Conservation (phyloP, 2,329 filamentous ascomycete species). For the Stylonectria norvegica region DNA sequence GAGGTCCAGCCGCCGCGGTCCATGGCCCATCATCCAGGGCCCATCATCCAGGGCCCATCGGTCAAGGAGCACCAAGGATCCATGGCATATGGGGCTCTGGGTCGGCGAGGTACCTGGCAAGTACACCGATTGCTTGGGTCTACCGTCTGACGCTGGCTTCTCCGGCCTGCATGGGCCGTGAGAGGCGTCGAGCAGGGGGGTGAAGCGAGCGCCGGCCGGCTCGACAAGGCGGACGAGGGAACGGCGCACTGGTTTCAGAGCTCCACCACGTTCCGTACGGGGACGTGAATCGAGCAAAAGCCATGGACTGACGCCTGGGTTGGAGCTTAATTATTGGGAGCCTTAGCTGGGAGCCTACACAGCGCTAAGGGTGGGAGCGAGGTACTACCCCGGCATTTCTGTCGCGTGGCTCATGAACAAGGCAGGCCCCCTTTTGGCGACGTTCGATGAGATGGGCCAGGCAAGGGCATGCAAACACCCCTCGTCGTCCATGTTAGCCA, state of each 20-base stretch:
- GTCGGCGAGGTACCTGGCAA: conserved; percentile 19
- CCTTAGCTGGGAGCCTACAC: conserved; percentile 14
- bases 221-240: conserved; percentile 12
- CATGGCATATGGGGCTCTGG: conserved; percentile 2
- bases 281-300: conserved; percentile 25
- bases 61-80: no score
- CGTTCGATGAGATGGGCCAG: conserved; percentile 3
- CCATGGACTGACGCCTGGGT: conserved; percentile 27
- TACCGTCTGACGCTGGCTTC: conserved; percentile 9
- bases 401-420: conserved; percentile 22
- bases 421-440: conserved; percentile 2
- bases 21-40: no score
- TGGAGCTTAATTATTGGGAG: conserved; percentile 31
- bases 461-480: background rate
- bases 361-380: conserved; percentile 9
- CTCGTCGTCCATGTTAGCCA: conserved; percentile 1
- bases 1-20: conserved; percentile 14
- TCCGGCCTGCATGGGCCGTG: conserved; percentile 15
- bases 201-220: conserved; percentile 2
- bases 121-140: conserved; percentile 23
- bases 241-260: background rate
- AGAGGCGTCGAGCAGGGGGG: conserved; percentile 7
- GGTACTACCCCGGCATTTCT: conserved; percentile 26
- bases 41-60: no score
- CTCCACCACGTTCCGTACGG: no score